These are phyloP conservation scores for Mycena sanguinolenta DNA, from an alignment of 768 basidiomycete genomes.

Conservation along the genomic window DNA sequence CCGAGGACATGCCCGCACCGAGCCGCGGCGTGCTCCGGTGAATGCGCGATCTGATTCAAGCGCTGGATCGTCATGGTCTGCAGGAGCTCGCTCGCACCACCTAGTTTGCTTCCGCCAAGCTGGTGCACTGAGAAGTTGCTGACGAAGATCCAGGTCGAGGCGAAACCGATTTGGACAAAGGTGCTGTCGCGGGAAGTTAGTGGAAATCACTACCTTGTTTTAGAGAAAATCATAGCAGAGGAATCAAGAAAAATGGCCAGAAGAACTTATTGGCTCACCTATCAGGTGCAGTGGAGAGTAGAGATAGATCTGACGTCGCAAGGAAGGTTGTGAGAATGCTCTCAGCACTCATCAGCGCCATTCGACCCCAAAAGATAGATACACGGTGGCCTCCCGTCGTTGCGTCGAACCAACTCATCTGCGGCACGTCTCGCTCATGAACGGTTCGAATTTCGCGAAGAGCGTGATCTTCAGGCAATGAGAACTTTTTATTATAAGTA, in stretches of 20 bases:
- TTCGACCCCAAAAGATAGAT: constrained; percentile 51
- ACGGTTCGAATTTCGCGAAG: constrained; percentile 42
- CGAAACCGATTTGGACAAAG: constrained; percentile 55
- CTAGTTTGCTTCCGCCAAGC: constrained; percentile 48
- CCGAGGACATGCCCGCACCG: constrained; percentile 57
- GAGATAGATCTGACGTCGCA: constrained; percentile 47
- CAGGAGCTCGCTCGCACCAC: constrained; percentile 53
- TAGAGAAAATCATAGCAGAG: too few species aligned
- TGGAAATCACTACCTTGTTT: too few species aligned
- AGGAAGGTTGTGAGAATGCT: constrained; percentile 51
- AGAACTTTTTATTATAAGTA: not conserved
- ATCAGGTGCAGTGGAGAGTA: constrained; percentile 58
- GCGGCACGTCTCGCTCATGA: constrained; percentile 37
- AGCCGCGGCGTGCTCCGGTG: constrained; percentile 56
- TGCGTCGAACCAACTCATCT: constrained; percentile 49
- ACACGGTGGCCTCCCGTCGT: constrained; percentile 51
- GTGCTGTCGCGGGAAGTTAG: constrained; percentile 36
- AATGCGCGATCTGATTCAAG: constrained; percentile 49
- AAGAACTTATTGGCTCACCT: constrained; percentile 10
- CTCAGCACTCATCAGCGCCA: constrained; percentile 54
- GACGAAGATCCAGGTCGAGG: constrained; percentile 57
- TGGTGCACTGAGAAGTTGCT: constrained; percentile 58
- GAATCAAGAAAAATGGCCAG: too few species aligned
- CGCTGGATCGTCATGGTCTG: constrained; percentile 51
- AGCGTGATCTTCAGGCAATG: constrained; percentile 42